phyloP scores from a whole-genome alignment of 140 eudicot genomes.

The Oenanthe javanica region DNA sequence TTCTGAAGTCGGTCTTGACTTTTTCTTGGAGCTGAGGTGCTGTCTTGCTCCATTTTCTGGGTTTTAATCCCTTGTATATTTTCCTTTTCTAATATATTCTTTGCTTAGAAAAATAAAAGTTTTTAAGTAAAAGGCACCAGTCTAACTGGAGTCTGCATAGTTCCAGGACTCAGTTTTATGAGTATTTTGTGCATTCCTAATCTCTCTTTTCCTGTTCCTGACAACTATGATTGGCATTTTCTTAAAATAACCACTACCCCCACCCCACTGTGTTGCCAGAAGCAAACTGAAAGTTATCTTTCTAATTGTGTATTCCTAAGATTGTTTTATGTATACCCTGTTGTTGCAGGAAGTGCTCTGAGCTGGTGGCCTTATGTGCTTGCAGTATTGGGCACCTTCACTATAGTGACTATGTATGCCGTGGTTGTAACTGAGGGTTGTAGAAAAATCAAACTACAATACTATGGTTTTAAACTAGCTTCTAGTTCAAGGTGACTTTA shows the following conservation, averaged over 20 bases:
- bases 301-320: not conserved
- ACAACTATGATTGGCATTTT: too few species aligned
- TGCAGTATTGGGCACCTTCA: constrained; percentile 61
- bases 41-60: too few species aligned
- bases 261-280: too few species aligned
- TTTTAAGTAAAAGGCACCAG: not conserved
- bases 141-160: not conserved
- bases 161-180: too few species aligned
- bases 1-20: too few species aligned
- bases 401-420: constrained; percentile 88
- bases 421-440: constrained; percentile 93
- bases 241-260: too few species aligned
- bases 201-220: not conserved
- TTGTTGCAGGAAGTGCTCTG: constrained; percentile 55
- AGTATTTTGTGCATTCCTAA: not conserved
- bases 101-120: too few species aligned
- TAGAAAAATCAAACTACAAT: constrained; percentile 89
- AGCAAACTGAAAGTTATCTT: too few species aligned
- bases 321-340: constrained; percentile 9
- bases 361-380: constrained; percentile 76
- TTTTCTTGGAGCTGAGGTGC: too few species aligned
- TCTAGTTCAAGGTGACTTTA: constrained; percentile 68
- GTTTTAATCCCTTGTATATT: too few species aligned
- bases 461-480: constrained; percentile 96
- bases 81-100: too few species aligned